phyloP scores from a whole-genome alignment of 1,284 basidiomycete species.

The Bjerkandera adusta region DNA sequence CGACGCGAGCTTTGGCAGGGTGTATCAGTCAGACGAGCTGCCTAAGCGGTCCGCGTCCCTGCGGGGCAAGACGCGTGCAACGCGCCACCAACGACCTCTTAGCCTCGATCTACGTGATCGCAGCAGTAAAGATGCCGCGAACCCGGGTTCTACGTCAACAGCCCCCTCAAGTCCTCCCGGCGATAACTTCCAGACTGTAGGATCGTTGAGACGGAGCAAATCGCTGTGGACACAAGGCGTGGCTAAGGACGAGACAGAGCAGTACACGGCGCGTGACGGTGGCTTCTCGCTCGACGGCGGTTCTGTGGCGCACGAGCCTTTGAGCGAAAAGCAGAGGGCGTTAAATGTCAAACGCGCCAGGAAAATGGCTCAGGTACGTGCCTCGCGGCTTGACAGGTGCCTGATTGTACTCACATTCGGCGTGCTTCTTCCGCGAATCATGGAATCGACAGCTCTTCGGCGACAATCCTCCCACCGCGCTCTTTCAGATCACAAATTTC shows the following conservation, averaged over 20 bases:
- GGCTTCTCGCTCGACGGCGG: not conserved
- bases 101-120: slow-evolving; percentile 13
- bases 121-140: too few species aligned
- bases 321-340: slow-evolving; percentile 33
- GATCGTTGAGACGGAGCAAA: slow-evolving; percentile 12
- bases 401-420: not conserved
- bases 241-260: slow-evolving; percentile 5
- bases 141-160: not conserved
- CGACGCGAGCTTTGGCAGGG: slow-evolving; percentile 13
- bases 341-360: slow-evolving; percentile 42
- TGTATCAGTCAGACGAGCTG: slow-evolving; percentile 7
- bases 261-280: not conserved
- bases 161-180: slow-evolving; percentile 1
- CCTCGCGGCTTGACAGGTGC: not conserved
- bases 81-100: not conserved
- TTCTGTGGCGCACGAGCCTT: slow-evolving; percentile 13
- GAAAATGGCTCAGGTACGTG: slow-evolving; percentile 46
- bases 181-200: not conserved
- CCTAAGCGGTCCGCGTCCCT: slow-evolving; percentile 19
- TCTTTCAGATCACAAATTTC: slow-evolving; percentile 32
- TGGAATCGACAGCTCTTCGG: slow-evolving; percentile 40
- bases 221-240: slow-evolving; percentile 15
- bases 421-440: not conserved
- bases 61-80: slow-evolving; percentile 9
- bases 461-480: slow-evolving; percentile 37